These are phyloP conservation scores for Miscanthus lutarioriparius DNA, from an alignment of 176 grass and related monocot species.

Conservation along the genomic window DNA sequence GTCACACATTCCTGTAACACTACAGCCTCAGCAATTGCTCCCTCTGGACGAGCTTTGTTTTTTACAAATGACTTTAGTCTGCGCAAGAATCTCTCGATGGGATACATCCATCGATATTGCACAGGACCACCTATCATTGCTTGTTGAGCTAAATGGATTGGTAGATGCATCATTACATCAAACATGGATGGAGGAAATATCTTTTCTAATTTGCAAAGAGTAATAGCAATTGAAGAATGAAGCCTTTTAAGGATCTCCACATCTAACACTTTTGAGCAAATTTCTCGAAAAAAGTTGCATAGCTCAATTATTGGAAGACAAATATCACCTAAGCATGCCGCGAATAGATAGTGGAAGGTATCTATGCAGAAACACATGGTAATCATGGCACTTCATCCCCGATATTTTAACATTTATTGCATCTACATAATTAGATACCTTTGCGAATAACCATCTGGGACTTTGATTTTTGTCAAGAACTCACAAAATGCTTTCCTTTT, in stretches of 20 bases:
- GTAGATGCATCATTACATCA: background rate
- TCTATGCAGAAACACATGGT: background rate
- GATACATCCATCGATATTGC: constrained; percentile 7
- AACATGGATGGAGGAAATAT: background rate
- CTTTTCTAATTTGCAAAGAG: background rate
- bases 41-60: background rate
- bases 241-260: background rate
- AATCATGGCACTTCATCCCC: background rate
- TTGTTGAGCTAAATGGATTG: background rate
- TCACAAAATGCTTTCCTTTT: background rate
- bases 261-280: background rate
- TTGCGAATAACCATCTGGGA: background rate
- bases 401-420: background rate
- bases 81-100: background rate
- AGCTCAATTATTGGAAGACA: background rate
- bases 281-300: background rate
- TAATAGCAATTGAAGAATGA: background rate
- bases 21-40: background rate
- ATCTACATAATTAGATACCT: background rate
- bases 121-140: background rate
- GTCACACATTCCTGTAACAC: background rate
- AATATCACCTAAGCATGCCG: background rate
- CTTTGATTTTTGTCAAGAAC: background rate
- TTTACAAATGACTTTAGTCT: background rate
- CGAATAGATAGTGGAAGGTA: background rate